Evolutionary conservation across 495 filamentous ascomycete genomes (phyloP).

Genomic region (Podospora appendiculata): DNA sequence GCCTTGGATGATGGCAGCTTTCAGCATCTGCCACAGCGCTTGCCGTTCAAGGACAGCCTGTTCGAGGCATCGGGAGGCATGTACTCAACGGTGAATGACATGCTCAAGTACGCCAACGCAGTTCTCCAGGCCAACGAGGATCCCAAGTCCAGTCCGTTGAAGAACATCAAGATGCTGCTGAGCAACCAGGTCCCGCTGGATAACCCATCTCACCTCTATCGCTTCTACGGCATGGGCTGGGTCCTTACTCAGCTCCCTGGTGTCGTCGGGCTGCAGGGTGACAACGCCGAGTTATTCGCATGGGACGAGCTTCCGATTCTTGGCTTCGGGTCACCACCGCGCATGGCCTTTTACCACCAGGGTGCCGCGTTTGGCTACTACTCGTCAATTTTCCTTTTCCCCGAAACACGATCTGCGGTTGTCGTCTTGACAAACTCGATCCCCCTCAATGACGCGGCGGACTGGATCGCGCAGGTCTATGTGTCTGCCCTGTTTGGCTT

Average conservation of each 20-base stretch:
- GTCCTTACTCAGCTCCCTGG: constrained; percentile 7
- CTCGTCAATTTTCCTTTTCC: constrained; percentile 14
- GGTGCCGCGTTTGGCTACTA: constrained; percentile 14
- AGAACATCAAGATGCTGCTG: constrained; percentile 1
- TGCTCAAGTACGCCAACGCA: constrained; percentile 1
- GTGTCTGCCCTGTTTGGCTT: constrained; percentile 14
- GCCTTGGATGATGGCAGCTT: constrained; percentile 1
- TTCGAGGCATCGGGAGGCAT: constrained; percentile 10
- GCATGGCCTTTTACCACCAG: constrained; percentile 19
- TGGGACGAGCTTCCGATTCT: constrained; percentile 7
- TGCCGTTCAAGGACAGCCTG: constrained; percentile 10
- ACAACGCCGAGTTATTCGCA: constrained; percentile 5
- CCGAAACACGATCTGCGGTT: constrained; percentile 16
- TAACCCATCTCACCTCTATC: not conserved
- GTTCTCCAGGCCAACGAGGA: not conserved
- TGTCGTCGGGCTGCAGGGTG: constrained; percentile 7
- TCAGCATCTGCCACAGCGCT: constrained; percentile 2
- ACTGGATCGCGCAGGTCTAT: constrained; percentile 21
- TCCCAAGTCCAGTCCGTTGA: not conserved
- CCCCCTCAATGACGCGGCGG: constrained; percentile 16
- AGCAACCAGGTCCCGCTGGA: constrained; percentile 5
- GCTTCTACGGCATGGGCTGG: constrained; percentile 11
- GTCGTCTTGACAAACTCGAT: constrained; percentile 21
- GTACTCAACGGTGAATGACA: constrained; percentile 7
- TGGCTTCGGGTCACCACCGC: constrained; percentile 4